Percentiles rank a stretch among this genome's conserved stretches.
phyloP scores from a whole-genome alignment of 129 eudicot species.

The Centella asiatica region DNA sequence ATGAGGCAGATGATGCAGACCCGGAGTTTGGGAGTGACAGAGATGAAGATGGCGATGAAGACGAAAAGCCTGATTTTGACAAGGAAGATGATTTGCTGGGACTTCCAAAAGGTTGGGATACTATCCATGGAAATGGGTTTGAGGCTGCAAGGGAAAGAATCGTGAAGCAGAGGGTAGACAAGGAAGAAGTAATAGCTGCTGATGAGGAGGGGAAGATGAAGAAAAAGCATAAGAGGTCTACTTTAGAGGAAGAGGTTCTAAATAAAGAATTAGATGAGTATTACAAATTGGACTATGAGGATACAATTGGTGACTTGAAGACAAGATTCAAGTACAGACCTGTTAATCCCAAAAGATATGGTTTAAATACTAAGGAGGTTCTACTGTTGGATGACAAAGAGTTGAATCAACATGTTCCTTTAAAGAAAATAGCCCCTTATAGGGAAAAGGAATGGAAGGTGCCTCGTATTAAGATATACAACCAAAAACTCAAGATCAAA shows the following conservation, averaged over 20 bases:
- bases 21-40: slow-evolving; percentile 63
- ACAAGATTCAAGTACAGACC: slow-evolving; percentile 75
- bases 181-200: slow-evolving; percentile 21
- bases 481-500: slow-evolving; percentile 36
- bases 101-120: slow-evolving; percentile 70
- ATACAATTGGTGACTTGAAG: slow-evolving; percentile 63
- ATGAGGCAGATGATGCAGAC: slow-evolving; percentile 62
- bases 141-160: slow-evolving; percentile 33
- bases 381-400: slow-evolving; percentile 66
- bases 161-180: slow-evolving; percentile 23
- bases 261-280: slow-evolving; percentile 61
- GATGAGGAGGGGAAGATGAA: slow-evolving; percentile 44
- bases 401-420: slow-evolving; percentile 65
- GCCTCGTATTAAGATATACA: slow-evolving; percentile 39
- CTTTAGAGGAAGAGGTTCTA: slow-evolving; percentile 43
- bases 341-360: slow-evolving; percentile 50
- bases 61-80: slow-evolving; percentile 72
- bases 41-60: slow-evolving; percentile 49
- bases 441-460: slow-evolving; percentile 73
- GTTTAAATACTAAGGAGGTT: slow-evolving; percentile 48
- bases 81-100: slow-evolving; percentile 83
- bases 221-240: slow-evolving; percentile 40
- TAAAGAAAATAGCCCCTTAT: slow-evolving; percentile 83
- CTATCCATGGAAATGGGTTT: slow-evolving; percentile 44
- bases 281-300: slow-evolving; percentile 78